These are phyloP conservation scores for Solanum virginianum DNA, from an alignment of 257 asterid genomes.

Conservation along the genomic window DNA sequence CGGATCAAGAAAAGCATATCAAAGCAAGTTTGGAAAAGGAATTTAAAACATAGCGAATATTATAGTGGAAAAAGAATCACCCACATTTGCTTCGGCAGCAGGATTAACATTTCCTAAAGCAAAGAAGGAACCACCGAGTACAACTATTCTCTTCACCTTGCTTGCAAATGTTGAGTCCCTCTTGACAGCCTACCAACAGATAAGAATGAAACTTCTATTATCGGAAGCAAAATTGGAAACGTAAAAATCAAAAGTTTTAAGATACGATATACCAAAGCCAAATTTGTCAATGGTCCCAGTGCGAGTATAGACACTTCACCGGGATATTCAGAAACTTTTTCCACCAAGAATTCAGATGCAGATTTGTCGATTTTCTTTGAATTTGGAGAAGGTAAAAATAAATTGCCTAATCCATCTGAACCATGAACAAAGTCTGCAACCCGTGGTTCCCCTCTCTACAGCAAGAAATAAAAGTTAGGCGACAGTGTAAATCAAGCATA, in stretches of 20 bases:
- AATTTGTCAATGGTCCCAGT: constrained; percentile 88
- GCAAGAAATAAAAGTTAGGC: neutral
- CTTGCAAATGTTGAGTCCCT: constrained; percentile 87
- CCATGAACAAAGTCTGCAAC: constrained; percentile 89
- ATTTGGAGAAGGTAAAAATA: constrained; percentile 42
- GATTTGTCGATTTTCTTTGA: constrained; percentile 52
- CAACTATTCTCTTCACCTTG: constrained; percentile 81
- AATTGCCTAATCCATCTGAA: constrained; percentile 71
- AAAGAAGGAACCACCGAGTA: constrained; percentile 95
- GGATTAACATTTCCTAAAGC: constrained; percentile 94
- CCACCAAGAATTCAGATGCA: constrained; percentile 81
- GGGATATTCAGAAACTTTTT: constrained; percentile 69
- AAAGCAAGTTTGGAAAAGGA: neutral
- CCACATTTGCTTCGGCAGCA: constrained; percentile 96
- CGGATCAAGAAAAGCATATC: neutral
- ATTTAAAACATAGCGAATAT: neutral
- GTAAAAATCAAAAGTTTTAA: neutral
- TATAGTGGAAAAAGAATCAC: neutral
- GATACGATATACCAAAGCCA: constrained; percentile 64
- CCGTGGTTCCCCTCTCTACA: constrained; percentile 74
- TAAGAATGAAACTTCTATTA: neutral
- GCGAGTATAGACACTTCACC: constrained; percentile 98
- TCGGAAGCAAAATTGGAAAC: neutral
- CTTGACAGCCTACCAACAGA: constrained; percentile 53
- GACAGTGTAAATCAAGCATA: neutral